Conservation (phyloP, 2,329 filamentous ascomycete genomes). For the Karstenula rhodostoma region DNA sequence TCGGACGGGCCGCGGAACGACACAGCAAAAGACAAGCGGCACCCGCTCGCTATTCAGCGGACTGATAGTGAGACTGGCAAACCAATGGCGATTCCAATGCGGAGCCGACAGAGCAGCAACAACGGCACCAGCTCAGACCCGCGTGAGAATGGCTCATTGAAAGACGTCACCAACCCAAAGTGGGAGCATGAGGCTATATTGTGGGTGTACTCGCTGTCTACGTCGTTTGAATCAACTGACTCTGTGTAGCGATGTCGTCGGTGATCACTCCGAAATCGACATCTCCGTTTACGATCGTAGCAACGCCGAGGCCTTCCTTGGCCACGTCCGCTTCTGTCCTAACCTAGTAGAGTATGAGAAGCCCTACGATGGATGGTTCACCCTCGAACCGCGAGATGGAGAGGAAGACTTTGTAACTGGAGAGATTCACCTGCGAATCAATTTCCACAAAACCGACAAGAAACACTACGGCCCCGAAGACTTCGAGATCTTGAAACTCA, state of each 20-base stretch:
- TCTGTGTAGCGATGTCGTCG: conserved; percentile 81
- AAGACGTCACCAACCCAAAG: conserved; percentile 80
- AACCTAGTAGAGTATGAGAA: conserved; percentile 72
- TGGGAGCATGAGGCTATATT: conserved; percentile 97
- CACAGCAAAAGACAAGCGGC: conserved; percentile 51
- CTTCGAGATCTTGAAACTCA: conserved; percentile 94
- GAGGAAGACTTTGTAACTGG: conserved; percentile 80
- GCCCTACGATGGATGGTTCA: conserved; percentile 84
- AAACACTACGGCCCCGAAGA: conserved; percentile 94
- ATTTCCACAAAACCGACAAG: conserved; percentile 83
- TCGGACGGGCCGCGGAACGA: conserved; percentile 80
- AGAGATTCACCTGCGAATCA: conserved; percentile 86
- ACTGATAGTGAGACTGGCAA: conserved; percentile 83
- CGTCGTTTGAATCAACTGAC: conserved; percentile 30
- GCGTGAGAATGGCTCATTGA: conserved; percentile 63
- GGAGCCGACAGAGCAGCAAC: conserved; percentile 94
- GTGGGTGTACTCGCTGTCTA: conserved; percentile 65
- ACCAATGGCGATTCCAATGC: conserved; percentile 95
- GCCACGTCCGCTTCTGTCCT: conserved; percentile 84
- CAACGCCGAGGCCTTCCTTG: conserved; percentile 87
- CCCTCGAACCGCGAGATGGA: conserved; percentile 79
- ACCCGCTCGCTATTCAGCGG: conserved; percentile 63
- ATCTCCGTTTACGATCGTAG: conserved; percentile 91
- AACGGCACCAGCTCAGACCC: conserved; percentile 76
- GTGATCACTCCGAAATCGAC: conserved; percentile 87